Percentiles rank a stretch among this genome's conserved stretches.
phyloP scores from a whole-genome alignment of 2,329 filamentous ascomycete genomes.

The Xylariaceae sp. region DNA sequence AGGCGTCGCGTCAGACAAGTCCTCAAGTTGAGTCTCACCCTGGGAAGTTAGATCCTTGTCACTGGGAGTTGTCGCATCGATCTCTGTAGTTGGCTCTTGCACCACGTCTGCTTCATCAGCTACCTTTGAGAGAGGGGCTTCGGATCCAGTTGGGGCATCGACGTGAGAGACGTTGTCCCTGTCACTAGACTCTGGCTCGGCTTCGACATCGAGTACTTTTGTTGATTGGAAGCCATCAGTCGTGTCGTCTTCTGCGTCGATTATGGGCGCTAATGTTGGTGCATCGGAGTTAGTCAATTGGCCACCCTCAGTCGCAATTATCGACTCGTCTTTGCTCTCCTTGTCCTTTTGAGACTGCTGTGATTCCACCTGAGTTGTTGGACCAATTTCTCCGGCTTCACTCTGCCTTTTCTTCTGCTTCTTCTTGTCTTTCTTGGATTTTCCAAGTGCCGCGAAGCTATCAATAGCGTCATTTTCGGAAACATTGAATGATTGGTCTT shows the following conservation, averaged over 20 bases:
- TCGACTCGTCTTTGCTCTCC: neutral
- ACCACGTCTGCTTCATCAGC: neutral
- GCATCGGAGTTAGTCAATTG: too few species aligned
- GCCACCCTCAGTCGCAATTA: neutral
- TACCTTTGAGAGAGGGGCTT: neutral
- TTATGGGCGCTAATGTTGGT: too few species aligned
- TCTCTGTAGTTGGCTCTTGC: slow-evolving; percentile 2
- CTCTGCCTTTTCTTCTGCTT: slow-evolving; percentile 10
- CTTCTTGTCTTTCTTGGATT: slow-evolving; percentile 33
- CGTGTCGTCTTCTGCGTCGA: too few species aligned
- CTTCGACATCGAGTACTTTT: too few species aligned
- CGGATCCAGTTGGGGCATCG: slow-evolving; percentile 3
- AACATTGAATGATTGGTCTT: neutral
- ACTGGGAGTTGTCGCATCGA: neutral
- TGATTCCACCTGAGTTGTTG: neutral
- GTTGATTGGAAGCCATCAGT: too few species aligned
- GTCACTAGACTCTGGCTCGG: too few species aligned
- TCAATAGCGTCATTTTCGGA: neutral
- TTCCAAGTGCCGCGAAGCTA: slow-evolving; percentile 26
- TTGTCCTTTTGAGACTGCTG: neutral
- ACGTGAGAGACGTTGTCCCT: too few species aligned
- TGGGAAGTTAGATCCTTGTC: neutral
- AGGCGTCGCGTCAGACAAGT: slow-evolving; percentile 4
- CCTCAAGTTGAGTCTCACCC: slow-evolving; percentile 15
- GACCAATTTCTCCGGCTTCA: slow-evolving; percentile 8